Base-by-base conservation (phyloP, 352 stramenopile genomes). In the Globisporangium polare region DNA sequence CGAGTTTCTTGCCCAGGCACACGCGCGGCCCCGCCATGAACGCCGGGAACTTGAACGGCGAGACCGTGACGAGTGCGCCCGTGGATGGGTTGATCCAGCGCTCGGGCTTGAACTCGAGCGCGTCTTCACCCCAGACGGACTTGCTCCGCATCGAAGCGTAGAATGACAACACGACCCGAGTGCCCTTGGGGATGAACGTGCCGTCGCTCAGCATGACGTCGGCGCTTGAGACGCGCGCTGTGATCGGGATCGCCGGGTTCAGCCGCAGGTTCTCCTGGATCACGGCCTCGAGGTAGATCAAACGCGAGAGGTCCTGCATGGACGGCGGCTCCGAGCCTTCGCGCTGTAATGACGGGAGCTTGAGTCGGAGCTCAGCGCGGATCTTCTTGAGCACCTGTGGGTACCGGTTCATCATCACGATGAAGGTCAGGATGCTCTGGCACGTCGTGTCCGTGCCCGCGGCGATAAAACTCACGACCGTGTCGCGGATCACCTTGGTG, bases 391-490 rank as follows among this genome's bases (percentile, higher is more conserved):
- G 59, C 9, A 86, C 73, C 3, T 73, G 46, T 3, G 80, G 78
- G 49, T 90, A 75, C 27, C 71, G 72, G 17, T 76, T 77, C 39
- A 96, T 56, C 73, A 92, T 88, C 33, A 90, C 64, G 12, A 95
- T 66, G 20, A 91, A 78, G 81, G 81, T 95, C 20, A 71, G 73
- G 55, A 96, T 75, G 0, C 72, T 76, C 26, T 75, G 76, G 7
- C 85, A 75, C 0, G 86, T 95, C 0, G 88, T 95, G 60, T 93
- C 86, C 8, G 80, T 66, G 10, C 88, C 86, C 53, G 85, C 83
- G 22, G 78, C 69, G 37, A 94, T 68, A 54, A 95, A 89, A 20
- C 73, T 89, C 26, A 96, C 71, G 35, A 60, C 27, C 20, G 46
- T 35, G 17, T 60, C 37, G 26, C 53, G 53, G 9, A 60, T 60